phyloP scores from a whole-genome alignment of 2,329 filamentous ascomycete genomes.

The Venturia aucupariae region DNA sequence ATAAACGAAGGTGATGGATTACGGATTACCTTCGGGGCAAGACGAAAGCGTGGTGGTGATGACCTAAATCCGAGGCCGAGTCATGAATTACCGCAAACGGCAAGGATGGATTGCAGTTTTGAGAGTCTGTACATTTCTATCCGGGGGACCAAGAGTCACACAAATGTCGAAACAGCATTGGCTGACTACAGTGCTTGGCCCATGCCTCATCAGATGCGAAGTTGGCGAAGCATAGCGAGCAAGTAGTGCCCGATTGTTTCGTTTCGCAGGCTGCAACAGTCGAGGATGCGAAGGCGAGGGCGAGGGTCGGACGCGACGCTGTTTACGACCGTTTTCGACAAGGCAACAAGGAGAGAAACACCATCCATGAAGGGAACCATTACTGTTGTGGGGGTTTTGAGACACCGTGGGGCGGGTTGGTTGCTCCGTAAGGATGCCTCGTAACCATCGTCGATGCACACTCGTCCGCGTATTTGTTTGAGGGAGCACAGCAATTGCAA shows the following conservation, averaged over 20 bases:
- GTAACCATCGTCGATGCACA: background rate
- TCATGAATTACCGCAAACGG: background rate
- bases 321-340: background rate
- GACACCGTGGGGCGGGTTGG: background rate
- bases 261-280: conserved; percentile 5
- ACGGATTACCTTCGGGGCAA: too few relatives aligned
- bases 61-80: background rate
- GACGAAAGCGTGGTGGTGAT: background rate
- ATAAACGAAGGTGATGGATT: too few relatives aligned
- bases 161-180: background rate
- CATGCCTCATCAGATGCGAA: background rate
- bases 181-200: background rate
- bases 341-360: background rate
- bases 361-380: too few relatives aligned
- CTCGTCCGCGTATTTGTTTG: background rate
- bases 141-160: background rate
- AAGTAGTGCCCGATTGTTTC: background rate
- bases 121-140: background rate
- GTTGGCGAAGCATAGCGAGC: background rate
- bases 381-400: background rate
- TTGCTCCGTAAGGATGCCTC: background rate
- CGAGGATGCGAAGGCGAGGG: background rate
- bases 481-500: background rate
- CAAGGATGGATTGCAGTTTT: background rate
- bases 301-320: background rate